Percentiles rank a stretch among this genome's conserved stretches.
Conservation (phyloP, 352 stramenopile genomes). For the Pythium myriotylum region DNA sequence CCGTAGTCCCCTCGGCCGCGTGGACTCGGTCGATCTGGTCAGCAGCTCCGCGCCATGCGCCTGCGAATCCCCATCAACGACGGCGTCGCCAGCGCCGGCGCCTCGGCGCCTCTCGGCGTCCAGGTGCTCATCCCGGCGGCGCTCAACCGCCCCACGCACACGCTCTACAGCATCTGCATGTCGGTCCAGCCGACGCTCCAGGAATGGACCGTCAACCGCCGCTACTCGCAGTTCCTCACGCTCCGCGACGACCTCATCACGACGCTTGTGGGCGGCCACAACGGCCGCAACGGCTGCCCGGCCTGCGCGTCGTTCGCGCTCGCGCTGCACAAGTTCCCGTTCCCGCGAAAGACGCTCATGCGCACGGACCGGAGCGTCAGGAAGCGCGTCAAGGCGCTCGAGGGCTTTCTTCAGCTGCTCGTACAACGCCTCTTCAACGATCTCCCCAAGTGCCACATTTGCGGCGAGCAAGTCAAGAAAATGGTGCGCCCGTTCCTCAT, state of each 20-base stretch:
- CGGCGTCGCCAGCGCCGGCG: slow-evolving; percentile 17
- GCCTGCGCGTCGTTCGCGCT: slow-evolving; percentile 69
- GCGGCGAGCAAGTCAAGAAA: slow-evolving; percentile 65
- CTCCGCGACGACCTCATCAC: slow-evolving; percentile 69
- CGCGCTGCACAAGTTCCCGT: slow-evolving; percentile 61
- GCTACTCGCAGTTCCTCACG: slow-evolving; percentile 87
- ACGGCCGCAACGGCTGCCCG: slow-evolving; percentile 43
- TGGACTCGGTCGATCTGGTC: neutral
- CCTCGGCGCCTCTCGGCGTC: slow-evolving; percentile 37
- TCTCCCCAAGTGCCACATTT: slow-evolving; percentile 72
- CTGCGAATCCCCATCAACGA: slow-evolving; percentile 22
- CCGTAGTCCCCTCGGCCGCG: slow-evolving; percentile 1
- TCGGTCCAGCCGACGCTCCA: slow-evolving; percentile 73
- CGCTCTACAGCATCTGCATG: slow-evolving; percentile 86
- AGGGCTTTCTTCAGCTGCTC: slow-evolving; percentile 76
- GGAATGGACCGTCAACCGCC: slow-evolving; percentile 85
- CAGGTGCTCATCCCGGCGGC: slow-evolving; percentile 84
- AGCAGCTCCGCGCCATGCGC: slow-evolving; percentile 14
- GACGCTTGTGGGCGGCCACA: slow-evolving; percentile 26
- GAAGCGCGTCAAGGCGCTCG: slow-evolving; percentile 61
- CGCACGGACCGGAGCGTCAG: slow-evolving; percentile 77
- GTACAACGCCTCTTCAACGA: slow-evolving; percentile 73
- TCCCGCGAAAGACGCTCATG: slow-evolving; percentile 68
- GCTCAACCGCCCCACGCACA: slow-evolving; percentile 82
- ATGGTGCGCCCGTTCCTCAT: slow-evolving; percentile 78